A percentile compares a stretch with the other conserved stretches of the same genome.
These are phyloP conservation scores for Crithidia mellificae DNA, from an alignment of 208 protist genomes.

Conservation along the genomic window DNA sequence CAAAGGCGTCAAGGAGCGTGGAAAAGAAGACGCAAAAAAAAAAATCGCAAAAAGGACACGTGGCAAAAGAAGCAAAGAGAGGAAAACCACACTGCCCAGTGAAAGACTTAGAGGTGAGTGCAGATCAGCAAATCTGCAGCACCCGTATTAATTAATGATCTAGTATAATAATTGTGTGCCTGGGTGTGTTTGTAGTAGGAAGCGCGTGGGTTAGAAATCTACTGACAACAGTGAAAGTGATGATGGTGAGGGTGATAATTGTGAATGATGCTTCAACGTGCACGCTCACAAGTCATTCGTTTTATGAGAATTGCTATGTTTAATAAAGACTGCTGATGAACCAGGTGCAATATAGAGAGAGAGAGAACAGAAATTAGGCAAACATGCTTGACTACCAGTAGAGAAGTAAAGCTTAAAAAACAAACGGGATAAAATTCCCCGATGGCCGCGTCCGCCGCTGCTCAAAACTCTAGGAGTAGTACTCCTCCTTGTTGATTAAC, in stretches of 20 bases:
- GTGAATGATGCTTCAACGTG: background rate
- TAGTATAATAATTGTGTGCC: no score
- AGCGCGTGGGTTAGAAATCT: background rate
- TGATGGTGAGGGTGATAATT: background rate
- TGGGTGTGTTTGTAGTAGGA: background rate
- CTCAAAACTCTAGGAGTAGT: no score
- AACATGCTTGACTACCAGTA: no score
- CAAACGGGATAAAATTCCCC: no score
- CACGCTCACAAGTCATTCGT: background rate
- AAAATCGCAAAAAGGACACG: background rate
- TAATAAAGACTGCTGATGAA: no score
- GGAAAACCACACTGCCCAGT: background rate
- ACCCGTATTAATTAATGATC: background rate
- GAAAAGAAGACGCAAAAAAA: conserved; percentile 1
- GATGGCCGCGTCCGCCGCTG: no score
- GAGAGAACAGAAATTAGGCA: no score
- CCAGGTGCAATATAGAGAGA: no score
- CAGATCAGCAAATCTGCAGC: background rate
- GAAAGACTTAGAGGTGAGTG: background rate
- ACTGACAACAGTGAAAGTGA: background rate
- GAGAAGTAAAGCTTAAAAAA: no score
- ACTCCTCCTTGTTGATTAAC: no score
- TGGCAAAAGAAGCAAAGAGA: background rate
- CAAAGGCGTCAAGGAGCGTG: no score
- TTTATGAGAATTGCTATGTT: background rate